Percentiles rank a stretch among this genome's conserved stretches.
Conservation (phyloP, 75 land plant genomes). For the Sequoia sempervirens region DNA sequence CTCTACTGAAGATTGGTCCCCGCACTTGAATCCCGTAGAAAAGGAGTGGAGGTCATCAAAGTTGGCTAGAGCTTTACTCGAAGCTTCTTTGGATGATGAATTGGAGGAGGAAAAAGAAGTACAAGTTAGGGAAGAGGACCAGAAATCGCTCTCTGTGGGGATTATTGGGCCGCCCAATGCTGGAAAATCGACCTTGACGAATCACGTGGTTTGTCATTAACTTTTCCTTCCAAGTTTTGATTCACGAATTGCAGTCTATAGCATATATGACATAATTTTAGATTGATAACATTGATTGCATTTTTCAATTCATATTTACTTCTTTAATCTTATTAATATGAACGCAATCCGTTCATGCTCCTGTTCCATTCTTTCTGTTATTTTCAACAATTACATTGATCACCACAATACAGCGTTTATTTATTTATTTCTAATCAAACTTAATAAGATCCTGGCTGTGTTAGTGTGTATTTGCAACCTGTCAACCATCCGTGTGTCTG, state of each 20-base stretch:
- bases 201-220: slow-evolving; percentile 54
- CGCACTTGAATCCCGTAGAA: slow-evolving; percentile 12
- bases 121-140: slow-evolving; percentile 68
- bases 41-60: slow-evolving; percentile 18
- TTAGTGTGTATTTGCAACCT: background rate
- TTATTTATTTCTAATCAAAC: background rate
- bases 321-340: background rate
- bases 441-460: background rate
- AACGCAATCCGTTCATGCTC: background rate
- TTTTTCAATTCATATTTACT: background rate
- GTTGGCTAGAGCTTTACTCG: slow-evolving; percentile 55
- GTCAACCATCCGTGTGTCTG: background rate
- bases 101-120: slow-evolving; percentile 32
- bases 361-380: background rate
- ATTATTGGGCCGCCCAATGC: slow-evolving; percentile 97
- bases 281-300: background rate
- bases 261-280: background rate
- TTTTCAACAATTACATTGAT: background rate
- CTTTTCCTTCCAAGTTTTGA: background rate
- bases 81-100: slow-evolving; percentile 45
- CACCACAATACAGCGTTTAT: background rate
- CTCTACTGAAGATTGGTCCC: background rate
- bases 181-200: slow-evolving; percentile 84
- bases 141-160: slow-evolving; percentile 81
- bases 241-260: background rate